Base-by-base conservation (phyloP, 2,329 filamentous ascomycete species). In the Alternaria arbusti region DNA sequence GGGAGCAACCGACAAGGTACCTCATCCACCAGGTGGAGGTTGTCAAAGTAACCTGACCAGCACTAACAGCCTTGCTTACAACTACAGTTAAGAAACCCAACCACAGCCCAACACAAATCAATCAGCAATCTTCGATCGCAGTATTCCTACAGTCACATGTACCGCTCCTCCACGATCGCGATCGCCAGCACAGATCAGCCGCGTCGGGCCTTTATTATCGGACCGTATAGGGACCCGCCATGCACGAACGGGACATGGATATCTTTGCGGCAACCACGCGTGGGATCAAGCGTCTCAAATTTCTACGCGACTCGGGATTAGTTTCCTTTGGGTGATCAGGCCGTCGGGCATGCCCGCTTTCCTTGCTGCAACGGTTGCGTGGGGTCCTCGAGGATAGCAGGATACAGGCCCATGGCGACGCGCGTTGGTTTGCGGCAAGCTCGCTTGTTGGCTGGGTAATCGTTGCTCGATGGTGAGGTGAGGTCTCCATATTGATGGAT, bases 221-320 rank as follows among this genome's bases (percentile, higher is more conserved):
- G 49, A 52, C 49, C 49, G 20, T 40, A 36, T 23, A 25, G 36
- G 26, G 30, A 52, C 49, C 20, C 30, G 49, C 49, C 49, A 40
- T 52, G 49, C 49, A 52, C 30, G 30, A 52, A 52, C 49, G 49
- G 28, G 20, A 51, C 49, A 51, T 51, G 49, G 49, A 51, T 51
- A 36, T 32, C 17, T 40, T 40, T 36, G 49, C 49, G 49, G 49
- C 49, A 52, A 36, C 30, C 30, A 52, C 28, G 49, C 30, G 49
- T 52, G 28, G 28, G 23, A 52, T 52, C 49, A 40, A 52, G 30
- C 49, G 22, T 52, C 49, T 52, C 30, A 20, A 36, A 36, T 40
- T 51, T 40, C 32, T 52, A 40, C 36, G 43, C 28, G n/a, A 15
- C 30, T 40, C 49, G 49, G 28, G 20, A 25, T n/a, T 40, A 36